Conservation (phyloP, 805 yeast genomes). For the Starmerella roubikii region DNA sequence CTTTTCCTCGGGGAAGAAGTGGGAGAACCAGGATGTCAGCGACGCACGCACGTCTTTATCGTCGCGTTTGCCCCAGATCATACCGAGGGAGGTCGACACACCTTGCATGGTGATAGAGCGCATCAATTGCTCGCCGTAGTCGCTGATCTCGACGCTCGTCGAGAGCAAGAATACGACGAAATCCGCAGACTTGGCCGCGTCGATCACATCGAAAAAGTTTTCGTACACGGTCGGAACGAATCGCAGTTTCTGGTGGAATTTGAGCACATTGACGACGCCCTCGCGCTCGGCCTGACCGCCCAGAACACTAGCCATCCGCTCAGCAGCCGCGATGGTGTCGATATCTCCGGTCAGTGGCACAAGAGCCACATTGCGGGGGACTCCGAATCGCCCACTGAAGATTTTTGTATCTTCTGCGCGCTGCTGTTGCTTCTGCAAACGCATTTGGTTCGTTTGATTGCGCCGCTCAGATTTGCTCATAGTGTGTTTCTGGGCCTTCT, state of each 20-base stretch:
- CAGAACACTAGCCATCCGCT: slow-evolving; percentile 9
- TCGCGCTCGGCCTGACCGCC: slow-evolving; percentile 15
- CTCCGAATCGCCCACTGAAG: slow-evolving; percentile 69
- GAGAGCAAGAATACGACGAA: slow-evolving; percentile 82
- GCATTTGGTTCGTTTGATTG: slow-evolving; percentile 64
- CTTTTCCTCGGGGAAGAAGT: slow-evolving; percentile 71
- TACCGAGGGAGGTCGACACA: slow-evolving; percentile 67
- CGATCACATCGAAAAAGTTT: slow-evolving; percentile 57
- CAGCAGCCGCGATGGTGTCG: slow-evolving; percentile 25
- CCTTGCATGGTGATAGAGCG: slow-evolving; percentile 89
- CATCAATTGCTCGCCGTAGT: slow-evolving; percentile 75
- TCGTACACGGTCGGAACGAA: slow-evolving; percentile 48
- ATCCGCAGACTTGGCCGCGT: slow-evolving; percentile 81
- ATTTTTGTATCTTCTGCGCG: slow-evolving; percentile 47
- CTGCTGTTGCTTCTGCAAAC: slow-evolving; percentile 50
- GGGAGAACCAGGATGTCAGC: slow-evolving; percentile 49
- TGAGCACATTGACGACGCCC: slow-evolving; percentile 36
- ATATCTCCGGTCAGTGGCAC: slow-evolving; percentile 68
- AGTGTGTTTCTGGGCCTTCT: slow-evolving; percentile 29
- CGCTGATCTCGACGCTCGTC: slow-evolving; percentile 71
- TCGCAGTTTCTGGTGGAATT: slow-evolving; percentile 65
- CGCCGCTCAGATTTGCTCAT: slow-evolving; percentile 51
- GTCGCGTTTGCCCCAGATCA: slow-evolving; percentile 67
- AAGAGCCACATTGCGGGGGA: slow-evolving; percentile 70
- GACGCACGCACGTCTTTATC: slow-evolving; percentile 59